Conservation (phyloP, 345 rosid genomes). For the Geranium brycei region DNA sequence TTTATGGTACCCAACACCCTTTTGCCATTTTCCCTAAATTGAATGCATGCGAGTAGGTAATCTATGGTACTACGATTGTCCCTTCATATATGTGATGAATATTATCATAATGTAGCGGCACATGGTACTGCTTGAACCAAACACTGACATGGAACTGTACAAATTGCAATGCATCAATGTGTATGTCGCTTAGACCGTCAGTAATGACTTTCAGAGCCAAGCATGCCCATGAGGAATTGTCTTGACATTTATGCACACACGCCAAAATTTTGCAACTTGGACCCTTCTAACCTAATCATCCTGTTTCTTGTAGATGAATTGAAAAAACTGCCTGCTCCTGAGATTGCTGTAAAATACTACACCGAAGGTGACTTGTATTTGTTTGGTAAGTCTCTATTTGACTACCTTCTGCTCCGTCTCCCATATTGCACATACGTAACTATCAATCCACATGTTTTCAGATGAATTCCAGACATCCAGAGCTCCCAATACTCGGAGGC, state of each 20-base stretch:
- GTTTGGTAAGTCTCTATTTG: conserved; percentile 48
- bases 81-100: no score
- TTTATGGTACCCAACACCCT: no score
- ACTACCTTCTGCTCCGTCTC: background rate
- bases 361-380: conserved; percentile 79
- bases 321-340: conserved; percentile 81
- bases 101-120: no score
- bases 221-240: background rate
- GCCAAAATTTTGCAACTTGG: background rate
- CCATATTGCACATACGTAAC: background rate
- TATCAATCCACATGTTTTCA: conserved; percentile 17
- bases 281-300: background rate
- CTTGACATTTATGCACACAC: background rate
- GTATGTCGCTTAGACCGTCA: no score
- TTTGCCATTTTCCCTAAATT: no score
- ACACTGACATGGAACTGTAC: no score
- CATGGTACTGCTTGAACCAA: no score
- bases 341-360: conserved; percentile 77
- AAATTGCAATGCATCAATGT: no score
- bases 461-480: conserved; percentile 95
- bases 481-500: conserved; percentile 77
- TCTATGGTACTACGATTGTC: no score
- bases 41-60: no score
- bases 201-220: background rate
- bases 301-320: conserved; percentile 45